A percentile compares a stretch with the other conserved stretches of the same genome.
Conservation (phyloP, 148 eudicot species). For the Diospyros kaki region DNA sequence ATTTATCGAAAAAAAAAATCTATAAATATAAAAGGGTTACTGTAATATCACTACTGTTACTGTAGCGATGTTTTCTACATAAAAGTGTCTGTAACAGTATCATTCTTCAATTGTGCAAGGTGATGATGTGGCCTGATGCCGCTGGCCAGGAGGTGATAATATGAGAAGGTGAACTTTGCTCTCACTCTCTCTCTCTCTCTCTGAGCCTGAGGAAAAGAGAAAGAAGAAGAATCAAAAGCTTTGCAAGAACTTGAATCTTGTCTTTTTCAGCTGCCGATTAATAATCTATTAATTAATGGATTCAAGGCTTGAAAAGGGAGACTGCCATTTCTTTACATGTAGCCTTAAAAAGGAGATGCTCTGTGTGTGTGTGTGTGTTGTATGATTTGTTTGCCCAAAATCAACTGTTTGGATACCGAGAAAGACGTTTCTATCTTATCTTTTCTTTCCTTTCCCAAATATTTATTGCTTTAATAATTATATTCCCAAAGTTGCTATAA, state of each 20-base stretch:
- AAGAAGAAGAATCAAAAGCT: not conserved
- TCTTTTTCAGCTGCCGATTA: not conserved
- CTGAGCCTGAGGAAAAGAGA: not conserved
- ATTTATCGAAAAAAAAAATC: too few species aligned
- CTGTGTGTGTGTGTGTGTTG: not conserved
- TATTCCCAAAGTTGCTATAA: not conserved
- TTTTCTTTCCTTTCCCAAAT: not conserved
- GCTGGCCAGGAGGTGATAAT: too few species aligned
- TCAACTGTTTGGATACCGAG: not conserved
- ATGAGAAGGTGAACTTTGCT: not conserved
- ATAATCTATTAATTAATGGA: not conserved
- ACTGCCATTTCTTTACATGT: not conserved
- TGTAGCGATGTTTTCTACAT: too few species aligned
- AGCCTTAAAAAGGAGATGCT: not conserved
- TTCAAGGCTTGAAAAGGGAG: not conserved
- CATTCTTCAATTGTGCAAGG: too few species aligned
- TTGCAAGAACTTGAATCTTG: not conserved
- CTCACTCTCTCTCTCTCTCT: not conserved
- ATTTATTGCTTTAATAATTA: too few species aligned
- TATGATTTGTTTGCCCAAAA: too few species aligned
- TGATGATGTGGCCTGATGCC: too few species aligned
- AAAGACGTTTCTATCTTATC: not conserved
- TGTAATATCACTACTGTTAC: too few species aligned
- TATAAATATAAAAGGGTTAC: too few species aligned
- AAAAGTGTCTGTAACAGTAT: too few species aligned